phyloP scores from a whole-genome alignment of 306 rosid genomes.

The Dalbergia oliveri region DNA sequence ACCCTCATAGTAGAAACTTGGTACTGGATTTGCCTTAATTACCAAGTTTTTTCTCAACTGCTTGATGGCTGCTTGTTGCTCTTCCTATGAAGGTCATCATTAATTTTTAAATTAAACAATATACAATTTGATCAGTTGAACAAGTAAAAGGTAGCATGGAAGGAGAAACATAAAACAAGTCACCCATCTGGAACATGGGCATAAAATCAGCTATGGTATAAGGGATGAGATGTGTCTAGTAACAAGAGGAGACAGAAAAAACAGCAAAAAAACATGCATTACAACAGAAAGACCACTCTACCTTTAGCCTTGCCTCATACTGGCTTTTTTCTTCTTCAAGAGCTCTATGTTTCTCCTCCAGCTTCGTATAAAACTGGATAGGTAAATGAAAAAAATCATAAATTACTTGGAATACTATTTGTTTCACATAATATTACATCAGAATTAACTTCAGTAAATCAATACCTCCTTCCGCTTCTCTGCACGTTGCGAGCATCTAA shows the following conservation, averaged over 20 bases:
- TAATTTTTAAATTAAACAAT: constrained; percentile 21
- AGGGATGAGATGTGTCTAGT: constrained; percentile 2
- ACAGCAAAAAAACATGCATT: background rate
- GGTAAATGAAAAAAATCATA: constrained; percentile 27
- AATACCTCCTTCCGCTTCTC: constrained; percentile 91
- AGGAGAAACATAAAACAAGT: background rate
- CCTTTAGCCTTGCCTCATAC: constrained; percentile 83
- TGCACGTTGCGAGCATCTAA: constrained; percentile 72
- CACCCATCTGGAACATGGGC: background rate
- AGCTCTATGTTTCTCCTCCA: constrained; percentile 92
- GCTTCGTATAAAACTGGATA: constrained; percentile 76
- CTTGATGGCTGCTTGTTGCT: constrained; percentile 91
- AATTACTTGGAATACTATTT: background rate
- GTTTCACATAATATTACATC: constrained; percentile 25
- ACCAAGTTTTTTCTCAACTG: constrained; percentile 87
- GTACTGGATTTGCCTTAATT: constrained; percentile 96
- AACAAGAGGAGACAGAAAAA: background rate
- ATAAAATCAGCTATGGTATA: background rate
- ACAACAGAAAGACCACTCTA: constrained; percentile 40
- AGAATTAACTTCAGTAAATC: constrained; percentile 33
- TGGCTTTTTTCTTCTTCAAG: constrained; percentile 82
- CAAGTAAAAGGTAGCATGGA: background rate
- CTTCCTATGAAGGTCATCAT: constrained; percentile 68
- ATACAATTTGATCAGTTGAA: constrained; percentile 18
- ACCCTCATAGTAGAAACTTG: constrained; percentile 87